Percentiles rank a stretch among this genome's conserved stretches.
Evolutionary conservation across 1,284 basidiomycete species (phyloP).

Genomic region (Apiotrichum brassicae): DNA sequence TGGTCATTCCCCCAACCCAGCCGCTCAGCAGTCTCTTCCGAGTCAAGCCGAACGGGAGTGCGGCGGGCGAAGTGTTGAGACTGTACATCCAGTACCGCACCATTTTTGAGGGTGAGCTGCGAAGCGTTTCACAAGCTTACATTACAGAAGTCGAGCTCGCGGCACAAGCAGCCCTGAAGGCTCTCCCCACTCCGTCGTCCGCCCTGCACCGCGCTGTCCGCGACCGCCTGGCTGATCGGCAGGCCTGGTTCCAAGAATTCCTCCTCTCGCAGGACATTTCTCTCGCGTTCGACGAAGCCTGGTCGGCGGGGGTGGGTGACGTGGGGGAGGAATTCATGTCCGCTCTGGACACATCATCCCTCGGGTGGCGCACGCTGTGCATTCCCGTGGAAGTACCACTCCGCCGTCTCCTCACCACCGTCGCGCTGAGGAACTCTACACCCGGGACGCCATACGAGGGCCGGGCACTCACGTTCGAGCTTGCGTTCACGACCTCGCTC

Average conservation of each 20-base stretch:
- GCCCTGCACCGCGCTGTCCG: conserved; percentile 5
- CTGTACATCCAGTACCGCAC: conserved; percentile 37
- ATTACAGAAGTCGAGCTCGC: conserved; percentile 10
- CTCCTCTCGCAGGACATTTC: conserved; percentile 6
- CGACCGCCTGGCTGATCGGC: conserved; percentile 5
- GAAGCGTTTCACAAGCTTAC: neutral
- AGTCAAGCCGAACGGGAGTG: conserved; percentile 17
- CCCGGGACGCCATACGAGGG: conserved; percentile 35
- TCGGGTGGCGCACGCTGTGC: conserved; percentile 34
- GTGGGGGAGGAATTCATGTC: conserved; percentile 1
- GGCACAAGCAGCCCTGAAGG: conserved; percentile 9
- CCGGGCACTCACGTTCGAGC: conserved; percentile 28
- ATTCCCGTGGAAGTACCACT: conserved; percentile 46
- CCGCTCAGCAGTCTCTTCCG: conserved; percentile 43
- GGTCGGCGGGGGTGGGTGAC: neutral
- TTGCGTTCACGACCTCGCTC: conserved; percentile 25
- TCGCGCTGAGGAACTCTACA: conserved; percentile 19
- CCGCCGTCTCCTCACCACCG: conserved; percentile 28
- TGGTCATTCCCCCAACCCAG: conserved; percentile 33
- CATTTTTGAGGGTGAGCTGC: conserved; percentile 34
- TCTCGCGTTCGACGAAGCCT: conserved; percentile 7
- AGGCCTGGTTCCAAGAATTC: conserved; percentile 19
- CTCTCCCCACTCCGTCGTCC: neutral
- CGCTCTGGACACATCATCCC: neutral
- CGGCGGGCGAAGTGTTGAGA: conserved; percentile 20